Percentiles rank a stretch among this genome's conserved stretches.
Evolutionary conservation across 441 rosid genomes (phyloP).

Genomic region (Pelargonium hybrid): DNA sequence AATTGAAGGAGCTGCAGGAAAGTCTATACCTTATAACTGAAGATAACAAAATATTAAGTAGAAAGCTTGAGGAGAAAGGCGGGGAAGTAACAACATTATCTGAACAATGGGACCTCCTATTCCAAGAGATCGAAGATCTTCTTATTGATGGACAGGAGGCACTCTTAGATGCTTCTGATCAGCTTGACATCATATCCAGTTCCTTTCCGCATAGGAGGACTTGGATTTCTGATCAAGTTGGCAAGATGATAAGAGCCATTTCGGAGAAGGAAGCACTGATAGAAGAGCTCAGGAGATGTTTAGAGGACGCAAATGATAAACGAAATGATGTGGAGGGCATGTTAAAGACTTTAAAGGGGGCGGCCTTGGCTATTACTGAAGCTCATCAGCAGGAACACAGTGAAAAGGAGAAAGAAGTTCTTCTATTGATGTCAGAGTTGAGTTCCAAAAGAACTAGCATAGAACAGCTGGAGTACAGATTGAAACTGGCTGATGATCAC

Average conservation of each 20-base stretch:
- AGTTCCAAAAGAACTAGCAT: slow-evolving; percentile 36
- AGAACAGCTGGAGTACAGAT: slow-evolving; percentile 44
- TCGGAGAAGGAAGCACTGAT: slow-evolving; percentile 68
- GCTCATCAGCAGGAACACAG: slow-evolving; percentile 75
- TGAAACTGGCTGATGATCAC: slow-evolving; percentile 44
- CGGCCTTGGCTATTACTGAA: slow-evolving; percentile 74
- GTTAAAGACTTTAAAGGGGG: slow-evolving; percentile 84
- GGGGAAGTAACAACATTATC: slow-evolving; percentile 42
- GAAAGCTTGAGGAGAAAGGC: slow-evolving; percentile 51
- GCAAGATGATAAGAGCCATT: slow-evolving; percentile 48
- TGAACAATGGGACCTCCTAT: slow-evolving; percentile 71
- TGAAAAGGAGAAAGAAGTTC: slow-evolving; percentile 62
- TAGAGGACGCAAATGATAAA: slow-evolving; percentile 74
- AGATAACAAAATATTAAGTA: slow-evolving; percentile 49
- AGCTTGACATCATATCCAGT: slow-evolving; percentile 57
- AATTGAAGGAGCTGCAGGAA: slow-evolving; percentile 47
- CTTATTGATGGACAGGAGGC: slow-evolving; percentile 63
- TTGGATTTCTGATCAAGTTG: slow-evolving; percentile 86
- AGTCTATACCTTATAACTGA: slow-evolving; percentile 36
- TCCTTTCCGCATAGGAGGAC: slow-evolving; percentile 71
- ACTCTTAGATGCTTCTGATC: slow-evolving; percentile 59
- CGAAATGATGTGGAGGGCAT: slow-evolving; percentile 64
- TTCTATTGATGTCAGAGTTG: slow-evolving; percentile 46
- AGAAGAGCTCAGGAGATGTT: slow-evolving; percentile 70
- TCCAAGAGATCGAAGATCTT: slow-evolving; percentile 67